Conservation (phyloP, 352 stramenopile species). For the Phytopythium delawarense region DNA sequence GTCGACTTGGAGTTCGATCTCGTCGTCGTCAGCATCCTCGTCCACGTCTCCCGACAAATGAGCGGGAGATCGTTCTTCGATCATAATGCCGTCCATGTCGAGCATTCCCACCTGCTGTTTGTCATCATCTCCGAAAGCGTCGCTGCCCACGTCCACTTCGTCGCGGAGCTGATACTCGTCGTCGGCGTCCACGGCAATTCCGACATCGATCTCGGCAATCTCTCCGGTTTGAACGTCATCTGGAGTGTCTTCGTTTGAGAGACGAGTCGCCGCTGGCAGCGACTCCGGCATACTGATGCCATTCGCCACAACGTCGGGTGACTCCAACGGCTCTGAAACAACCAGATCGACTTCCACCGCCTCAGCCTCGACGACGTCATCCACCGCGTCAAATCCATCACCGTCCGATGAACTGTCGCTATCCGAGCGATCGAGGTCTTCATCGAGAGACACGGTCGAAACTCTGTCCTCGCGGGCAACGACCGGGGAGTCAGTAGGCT, state of each 20-base stretch:
- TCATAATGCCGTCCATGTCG: background rate
- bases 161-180: constrained; percentile 4
- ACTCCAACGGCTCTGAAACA: background rate
- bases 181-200: background rate
- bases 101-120: background rate
- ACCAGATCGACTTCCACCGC: background rate
- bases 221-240: background rate
- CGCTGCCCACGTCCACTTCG: constrained; percentile 1
- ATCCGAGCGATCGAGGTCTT: background rate
- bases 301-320: background rate
- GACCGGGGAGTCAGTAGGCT: background rate
- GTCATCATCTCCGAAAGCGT: background rate
- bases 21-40: background rate
- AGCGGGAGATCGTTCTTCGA: background rate
- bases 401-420: background rate
- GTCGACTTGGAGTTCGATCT: background rate
- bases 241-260: background rate
- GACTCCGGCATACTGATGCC: background rate
- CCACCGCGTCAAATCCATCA: background rate
- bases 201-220: background rate
- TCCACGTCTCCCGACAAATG: background rate
- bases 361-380: background rate
- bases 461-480: background rate
- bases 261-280: background rate
- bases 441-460: background rate